phyloP scores from a whole-genome alignment of 495 filamentous ascomycete genomes.

The Aspergillus cristatus region DNA sequence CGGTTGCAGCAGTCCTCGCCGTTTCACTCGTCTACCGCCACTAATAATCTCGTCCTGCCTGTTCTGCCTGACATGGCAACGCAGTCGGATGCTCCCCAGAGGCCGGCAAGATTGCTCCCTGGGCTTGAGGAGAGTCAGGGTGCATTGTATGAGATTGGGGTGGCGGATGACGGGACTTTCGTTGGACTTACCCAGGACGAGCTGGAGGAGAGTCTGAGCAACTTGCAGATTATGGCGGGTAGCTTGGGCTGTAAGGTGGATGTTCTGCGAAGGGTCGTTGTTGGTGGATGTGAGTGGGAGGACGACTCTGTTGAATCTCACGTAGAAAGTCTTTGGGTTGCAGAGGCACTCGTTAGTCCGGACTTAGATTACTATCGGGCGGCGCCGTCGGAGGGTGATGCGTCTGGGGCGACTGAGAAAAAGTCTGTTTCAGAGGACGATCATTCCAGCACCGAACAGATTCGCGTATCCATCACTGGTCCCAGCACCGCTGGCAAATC shows the following conservation, averaged over 20 bases:
- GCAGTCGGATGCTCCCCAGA: slow-evolving; percentile 43
- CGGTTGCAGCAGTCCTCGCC: slow-evolving; percentile 89
- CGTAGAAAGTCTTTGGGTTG: slow-evolving; percentile 67
- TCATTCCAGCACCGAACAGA: slow-evolving; percentile 52
- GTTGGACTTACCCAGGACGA: slow-evolving; percentile 87
- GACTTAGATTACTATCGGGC: slow-evolving; percentile 36
- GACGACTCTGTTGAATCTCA: slow-evolving; percentile 32
- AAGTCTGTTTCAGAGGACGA: slow-evolving; percentile 12
- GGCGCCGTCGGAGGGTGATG: not conserved
- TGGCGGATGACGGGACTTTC: slow-evolving; percentile 88
- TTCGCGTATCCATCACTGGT: slow-evolving; percentile 85
- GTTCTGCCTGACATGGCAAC: slow-evolving; percentile 55
- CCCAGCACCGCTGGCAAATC: slow-evolving; percentile 93
- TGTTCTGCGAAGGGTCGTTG: slow-evolving; percentile 70
- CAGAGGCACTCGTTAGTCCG: slow-evolving; percentile 72
- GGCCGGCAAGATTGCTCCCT: slow-evolving; percentile 57
- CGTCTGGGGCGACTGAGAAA: slow-evolving; percentile 1
- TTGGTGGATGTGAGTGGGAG: slow-evolving; percentile 78
- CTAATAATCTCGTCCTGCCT: slow-evolving; percentile 60
- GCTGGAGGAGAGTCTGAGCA: slow-evolving; percentile 78
- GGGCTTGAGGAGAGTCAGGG: slow-evolving; percentile 89
- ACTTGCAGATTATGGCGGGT: slow-evolving; percentile 78
- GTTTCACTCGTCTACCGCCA: slow-evolving; percentile 70
- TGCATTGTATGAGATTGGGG: slow-evolving; percentile 92
- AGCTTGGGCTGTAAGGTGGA: slow-evolving; percentile 86